A percentile compares a stretch with the other conserved stretches of the same genome.
Conservation (phyloP, 495 filamentous ascomycete species). For the Hyphodiscus hymeniophilus region DNA sequence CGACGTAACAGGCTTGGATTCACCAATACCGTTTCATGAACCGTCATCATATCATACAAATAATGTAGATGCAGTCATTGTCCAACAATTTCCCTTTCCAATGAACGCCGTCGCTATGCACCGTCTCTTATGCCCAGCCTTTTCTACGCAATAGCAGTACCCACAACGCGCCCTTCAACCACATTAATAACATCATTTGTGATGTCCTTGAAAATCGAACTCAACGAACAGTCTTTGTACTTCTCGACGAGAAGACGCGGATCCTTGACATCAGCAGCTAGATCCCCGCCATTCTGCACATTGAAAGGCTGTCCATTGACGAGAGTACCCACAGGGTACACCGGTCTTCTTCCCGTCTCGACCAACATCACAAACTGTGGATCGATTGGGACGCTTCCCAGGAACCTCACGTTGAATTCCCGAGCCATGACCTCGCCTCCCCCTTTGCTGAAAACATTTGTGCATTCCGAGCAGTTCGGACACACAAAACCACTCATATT, state of each 20-base stretch:
- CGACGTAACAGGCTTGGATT: no score
- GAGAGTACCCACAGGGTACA: slow-evolving; percentile 39
- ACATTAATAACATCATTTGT: slow-evolving; percentile 43
- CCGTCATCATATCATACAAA: no score
- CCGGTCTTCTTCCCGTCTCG: slow-evolving; percentile 41
- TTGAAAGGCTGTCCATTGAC: slow-evolving; percentile 39
- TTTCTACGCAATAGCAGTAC: neutral
- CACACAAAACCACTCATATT: slow-evolving; percentile 98
- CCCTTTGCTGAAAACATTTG: slow-evolving; percentile 83
- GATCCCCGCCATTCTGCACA: slow-evolving; percentile 12
- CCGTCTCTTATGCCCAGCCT: neutral
- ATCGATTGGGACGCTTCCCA: slow-evolving; percentile 87
- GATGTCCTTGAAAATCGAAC: slow-evolving; percentile 63
- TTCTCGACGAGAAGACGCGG: slow-evolving; percentile 60
- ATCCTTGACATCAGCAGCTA: slow-evolving; percentile 33
- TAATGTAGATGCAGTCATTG: no score
- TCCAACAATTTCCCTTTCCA: no score
- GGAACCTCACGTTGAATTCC: slow-evolving; percentile 74
- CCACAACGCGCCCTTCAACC: slow-evolving; percentile 26
- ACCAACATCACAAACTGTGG: slow-evolving; percentile 50
- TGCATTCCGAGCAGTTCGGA: slow-evolving; percentile 88
- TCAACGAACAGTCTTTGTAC: slow-evolving; percentile 71
- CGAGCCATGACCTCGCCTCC: slow-evolving; percentile 85
- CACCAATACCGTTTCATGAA: no score
- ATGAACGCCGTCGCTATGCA: slow-evolving; percentile 2